Percentiles rank a stretch among this genome's conserved stretches.
Evolutionary conservation across 305 asterid species (phyloP).

Genomic region (Fraxinus albicans): DNA sequence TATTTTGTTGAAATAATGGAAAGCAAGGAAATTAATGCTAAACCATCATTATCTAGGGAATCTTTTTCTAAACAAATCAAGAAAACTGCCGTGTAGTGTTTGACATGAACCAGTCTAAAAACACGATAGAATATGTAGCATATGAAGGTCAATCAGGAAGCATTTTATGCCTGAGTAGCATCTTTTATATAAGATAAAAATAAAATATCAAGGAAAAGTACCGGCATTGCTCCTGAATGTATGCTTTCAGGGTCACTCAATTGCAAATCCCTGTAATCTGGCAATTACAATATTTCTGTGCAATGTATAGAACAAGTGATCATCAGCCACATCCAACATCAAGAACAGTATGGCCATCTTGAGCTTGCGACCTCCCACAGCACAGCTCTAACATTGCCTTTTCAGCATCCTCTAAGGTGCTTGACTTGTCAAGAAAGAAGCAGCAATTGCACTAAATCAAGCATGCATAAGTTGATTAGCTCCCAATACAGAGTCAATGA

Average conservation of each 20-base stretch:
- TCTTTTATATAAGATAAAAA: neutral
- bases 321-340: slow-evolving; percentile 99
- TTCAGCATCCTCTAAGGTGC: slow-evolving; percentile 83
- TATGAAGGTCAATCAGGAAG: neutral
- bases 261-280: slow-evolving; percentile 79
- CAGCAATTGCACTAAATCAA: slow-evolving; percentile 55
- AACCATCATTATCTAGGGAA: neutral
- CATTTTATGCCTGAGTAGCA: neutral
- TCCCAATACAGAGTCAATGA: neutral
- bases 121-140: neutral
- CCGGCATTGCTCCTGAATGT: slow-evolving; percentile 71
- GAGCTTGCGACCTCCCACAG: slow-evolving; percentile 70
- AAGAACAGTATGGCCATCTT: slow-evolving; percentile 81
- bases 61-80: neutral
- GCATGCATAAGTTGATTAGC: slow-evolving; percentile 3
- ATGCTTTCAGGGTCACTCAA: slow-evolving; percentile 73
- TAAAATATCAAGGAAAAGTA: slow-evolving; percentile 3
- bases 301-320: slow-evolving; percentile 66
- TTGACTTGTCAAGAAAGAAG: slow-evolving; percentile 52
- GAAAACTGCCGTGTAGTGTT: neutral
- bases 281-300: slow-evolving; percentile 63
- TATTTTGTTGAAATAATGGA: neutral
- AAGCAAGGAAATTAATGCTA: neutral
- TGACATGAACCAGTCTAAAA: neutral
- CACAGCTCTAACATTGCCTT: slow-evolving; percentile 75